Conservation (phyloP, 2,329 filamentous ascomycete genomes). For the Thelonectria blattea region DNA sequence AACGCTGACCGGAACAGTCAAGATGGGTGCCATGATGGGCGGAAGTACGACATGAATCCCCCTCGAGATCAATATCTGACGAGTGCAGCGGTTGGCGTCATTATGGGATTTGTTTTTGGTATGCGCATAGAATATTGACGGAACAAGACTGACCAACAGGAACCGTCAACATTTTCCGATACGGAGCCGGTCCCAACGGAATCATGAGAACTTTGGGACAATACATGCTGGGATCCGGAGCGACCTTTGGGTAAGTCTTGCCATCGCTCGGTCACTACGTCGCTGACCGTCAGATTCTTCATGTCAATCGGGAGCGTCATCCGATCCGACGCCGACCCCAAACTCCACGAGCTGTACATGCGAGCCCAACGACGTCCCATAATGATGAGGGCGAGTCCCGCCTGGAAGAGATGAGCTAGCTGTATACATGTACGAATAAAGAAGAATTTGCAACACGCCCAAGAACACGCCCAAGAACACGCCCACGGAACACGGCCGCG, state of each 20-base stretch:
- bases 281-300: constrained; percentile 70
- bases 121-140: constrained; percentile 38
- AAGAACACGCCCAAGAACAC: too few species aligned
- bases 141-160: constrained; percentile 57
- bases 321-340: constrained; percentile 83
- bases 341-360: constrained; percentile 76
- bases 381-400: constrained; percentile 55
- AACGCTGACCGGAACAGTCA: constrained; percentile 48
- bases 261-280: not conserved
- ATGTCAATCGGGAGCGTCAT: constrained; percentile 99
- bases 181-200: constrained; percentile 90
- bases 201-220: constrained; percentile 94
- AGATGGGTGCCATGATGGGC: constrained; percentile 99
- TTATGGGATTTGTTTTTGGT: constrained; percentile 99
- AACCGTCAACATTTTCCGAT: constrained; percentile 92
- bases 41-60: constrained; percentile 72
- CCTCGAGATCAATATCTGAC: constrained; percentile 40
- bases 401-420: constrained; percentile 42
- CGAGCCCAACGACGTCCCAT: constrained; percentile 76
- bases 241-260: constrained; percentile 91
- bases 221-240: constrained; percentile 94
- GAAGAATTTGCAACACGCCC: too few species aligned
- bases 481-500: not conserved
- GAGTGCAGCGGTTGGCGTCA: constrained; percentile 81
- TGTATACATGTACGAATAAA: not conserved